These are phyloP conservation scores for Yarrowia bubula DNA, from an alignment of 805 yeast species.

Conservation along the genomic window DNA sequence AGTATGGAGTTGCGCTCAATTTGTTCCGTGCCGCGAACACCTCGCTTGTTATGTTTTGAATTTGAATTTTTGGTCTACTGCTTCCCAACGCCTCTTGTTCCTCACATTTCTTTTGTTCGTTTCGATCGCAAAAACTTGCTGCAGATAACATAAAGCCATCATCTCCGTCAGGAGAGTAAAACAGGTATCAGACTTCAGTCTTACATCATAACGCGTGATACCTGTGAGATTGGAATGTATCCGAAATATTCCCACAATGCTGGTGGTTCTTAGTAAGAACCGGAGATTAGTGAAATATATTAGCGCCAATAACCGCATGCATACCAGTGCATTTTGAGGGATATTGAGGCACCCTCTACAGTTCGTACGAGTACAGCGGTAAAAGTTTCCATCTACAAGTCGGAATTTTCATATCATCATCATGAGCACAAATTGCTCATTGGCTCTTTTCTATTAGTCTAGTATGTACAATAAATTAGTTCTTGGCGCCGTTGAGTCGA, in stretches of 20 bases:
- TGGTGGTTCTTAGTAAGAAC: too few relatives aligned
- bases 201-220: background rate
- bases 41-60: too few relatives aligned
- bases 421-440: background rate
- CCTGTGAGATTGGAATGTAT: background rate
- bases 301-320: constrained; percentile 1
- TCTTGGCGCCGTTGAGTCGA: constrained; percentile 31
- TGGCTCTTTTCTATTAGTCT: constrained; percentile 12
- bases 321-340: background rate
- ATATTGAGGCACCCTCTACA: background rate
- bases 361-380: background rate
- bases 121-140: background rate
- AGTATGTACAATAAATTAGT: constrained; percentile 26
- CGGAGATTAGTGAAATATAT: background rate
- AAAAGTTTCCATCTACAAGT: too few relatives aligned
- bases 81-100: too few relatives aligned
- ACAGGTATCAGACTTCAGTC: too few relatives aligned
- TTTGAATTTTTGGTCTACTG: too few relatives aligned
- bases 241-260: too few relatives aligned
- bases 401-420: background rate
- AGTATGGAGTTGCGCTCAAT: too few relatives aligned
- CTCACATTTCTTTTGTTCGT: background rate
- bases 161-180: too few relatives aligned
- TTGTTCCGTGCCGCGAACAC: too few relatives aligned
- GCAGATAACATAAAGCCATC: background rate